Conservation (phyloP, 2,329 filamentous ascomycete species). For the Drechslerella coelobrocha region DNA sequence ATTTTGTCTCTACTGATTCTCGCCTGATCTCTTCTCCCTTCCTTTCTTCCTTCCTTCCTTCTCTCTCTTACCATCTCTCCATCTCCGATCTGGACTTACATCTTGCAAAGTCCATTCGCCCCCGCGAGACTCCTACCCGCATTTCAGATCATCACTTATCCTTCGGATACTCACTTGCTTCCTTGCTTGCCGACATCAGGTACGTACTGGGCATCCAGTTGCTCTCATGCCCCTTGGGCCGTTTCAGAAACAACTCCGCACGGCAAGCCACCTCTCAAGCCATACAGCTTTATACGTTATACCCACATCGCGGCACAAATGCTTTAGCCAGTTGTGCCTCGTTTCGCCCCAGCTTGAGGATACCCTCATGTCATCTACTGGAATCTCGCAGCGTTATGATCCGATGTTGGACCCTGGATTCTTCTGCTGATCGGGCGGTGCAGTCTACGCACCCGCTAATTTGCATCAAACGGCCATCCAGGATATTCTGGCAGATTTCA, state of each 20-base stretch:
- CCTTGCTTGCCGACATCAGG: too few species aligned
- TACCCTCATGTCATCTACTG: background rate
- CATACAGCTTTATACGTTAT: background rate
- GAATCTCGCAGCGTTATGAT: constrained; percentile 6
- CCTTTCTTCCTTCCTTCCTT: background rate
- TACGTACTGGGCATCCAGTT: background rate
- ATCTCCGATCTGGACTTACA: background rate
- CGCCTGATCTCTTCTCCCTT: background rate
- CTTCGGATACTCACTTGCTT: background rate
- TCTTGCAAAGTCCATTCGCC: background rate
- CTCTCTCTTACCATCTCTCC: constrained; percentile 1
- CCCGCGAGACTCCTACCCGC: background rate
- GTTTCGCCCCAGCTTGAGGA: background rate
- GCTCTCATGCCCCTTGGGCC: background rate
- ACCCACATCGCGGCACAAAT: background rate
- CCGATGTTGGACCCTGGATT: background rate
- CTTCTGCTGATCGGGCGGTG: background rate
- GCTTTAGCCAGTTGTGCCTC: background rate
- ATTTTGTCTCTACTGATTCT: background rate
- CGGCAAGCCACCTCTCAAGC: constrained; percentile 1
- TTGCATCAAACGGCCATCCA: constrained; percentile 30
- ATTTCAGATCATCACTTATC: background rate
- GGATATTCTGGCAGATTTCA: constrained; percentile 26
- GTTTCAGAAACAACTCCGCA: constrained; percentile 4
- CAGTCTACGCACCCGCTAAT: constrained; percentile 23